Percentiles rank a stretch among this genome's conserved stretches.
Evolutionary conservation across 2,329 filamentous ascomycete species (phyloP).

Genomic region (Venturia nashicola): DNA sequence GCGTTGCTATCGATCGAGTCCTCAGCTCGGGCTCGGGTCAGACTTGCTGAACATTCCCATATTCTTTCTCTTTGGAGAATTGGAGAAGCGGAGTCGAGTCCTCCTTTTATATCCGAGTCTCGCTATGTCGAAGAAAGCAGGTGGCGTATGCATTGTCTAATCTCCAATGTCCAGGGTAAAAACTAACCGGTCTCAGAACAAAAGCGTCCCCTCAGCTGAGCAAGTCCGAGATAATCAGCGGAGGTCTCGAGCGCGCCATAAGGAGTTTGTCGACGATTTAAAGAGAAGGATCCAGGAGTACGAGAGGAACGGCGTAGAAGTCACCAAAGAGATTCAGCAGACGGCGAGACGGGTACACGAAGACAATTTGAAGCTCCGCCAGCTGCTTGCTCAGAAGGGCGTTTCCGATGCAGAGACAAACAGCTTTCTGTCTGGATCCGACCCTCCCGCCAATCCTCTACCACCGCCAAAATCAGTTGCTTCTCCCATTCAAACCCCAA

Average conservation of each 20-base stretch:
- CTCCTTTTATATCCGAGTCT: background rate
- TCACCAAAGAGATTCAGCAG: slow-evolving; percentile 41
- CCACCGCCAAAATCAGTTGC: slow-evolving; percentile 1
- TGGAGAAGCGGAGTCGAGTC: background rate
- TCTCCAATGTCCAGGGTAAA: background rate
- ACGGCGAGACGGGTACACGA: slow-evolving; percentile 37
- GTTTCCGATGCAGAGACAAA: slow-evolving; percentile 6
- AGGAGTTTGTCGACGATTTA: slow-evolving; percentile 38
- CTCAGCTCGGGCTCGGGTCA: background rate
- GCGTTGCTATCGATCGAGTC: background rate
- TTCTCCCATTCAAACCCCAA: background rate
- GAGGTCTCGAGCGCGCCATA: slow-evolving; percentile 38
- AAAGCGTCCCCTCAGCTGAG: slow-evolving; percentile 6
- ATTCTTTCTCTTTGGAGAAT: background rate
- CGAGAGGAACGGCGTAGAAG: slow-evolving; percentile 36
- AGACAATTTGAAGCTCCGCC: slow-evolving; percentile 36
- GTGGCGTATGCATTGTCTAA: background rate
- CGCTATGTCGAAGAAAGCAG: slow-evolving; percentile 1
- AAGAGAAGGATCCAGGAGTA: slow-evolving; percentile 35
- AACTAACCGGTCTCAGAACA: slow-evolving; percentile 4
- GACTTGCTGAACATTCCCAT: background rate
- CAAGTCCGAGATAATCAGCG: slow-evolving; percentile 39
- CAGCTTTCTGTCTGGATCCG: background rate
- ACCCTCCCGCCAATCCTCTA: background rate
- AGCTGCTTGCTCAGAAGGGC: slow-evolving; percentile 22